A percentile compares a stretch with the other conserved stretches of the same genome.
Evolutionary conservation across 1,139 yeast genomes (phyloP).

Genomic region (Sugiyamaella grinbergsii): DNA sequence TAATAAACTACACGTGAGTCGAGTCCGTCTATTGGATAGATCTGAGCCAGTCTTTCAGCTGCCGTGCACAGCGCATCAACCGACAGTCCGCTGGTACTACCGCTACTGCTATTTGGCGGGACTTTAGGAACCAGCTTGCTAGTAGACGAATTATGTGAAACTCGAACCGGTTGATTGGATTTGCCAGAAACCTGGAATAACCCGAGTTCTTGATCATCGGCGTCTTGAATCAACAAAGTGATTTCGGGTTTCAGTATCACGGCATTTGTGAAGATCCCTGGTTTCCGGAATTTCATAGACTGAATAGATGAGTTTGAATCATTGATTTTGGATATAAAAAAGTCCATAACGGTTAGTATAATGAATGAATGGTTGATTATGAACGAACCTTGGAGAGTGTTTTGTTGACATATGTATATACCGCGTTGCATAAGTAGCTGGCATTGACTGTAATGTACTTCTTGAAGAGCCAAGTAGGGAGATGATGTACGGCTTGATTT

Average conservation of each 20-base stretch:
- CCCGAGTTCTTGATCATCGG: slow-evolving; percentile 55
- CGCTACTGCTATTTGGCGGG: slow-evolving; percentile 25
- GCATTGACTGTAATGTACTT: neutral
- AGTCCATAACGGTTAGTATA: slow-evolving; percentile 26
- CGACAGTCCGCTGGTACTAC: slow-evolving; percentile 35
- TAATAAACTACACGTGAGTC: slow-evolving; percentile 34
- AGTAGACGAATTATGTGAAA: slow-evolving; percentile 11
- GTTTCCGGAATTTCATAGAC: slow-evolving; percentile 50
- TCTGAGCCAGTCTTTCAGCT: slow-evolving; percentile 35
- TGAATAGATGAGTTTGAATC: slow-evolving; percentile 39
- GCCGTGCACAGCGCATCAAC: slow-evolving; percentile 42
- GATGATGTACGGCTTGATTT: no score
- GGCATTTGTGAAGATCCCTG: slow-evolving; percentile 70
- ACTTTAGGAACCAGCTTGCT: neutral
- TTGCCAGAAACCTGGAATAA: slow-evolving; percentile 43
- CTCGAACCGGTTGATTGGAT: slow-evolving; percentile 21
- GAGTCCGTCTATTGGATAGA: slow-evolving; percentile 41
- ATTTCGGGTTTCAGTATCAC: slow-evolving; percentile 57
- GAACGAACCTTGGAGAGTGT: no score
- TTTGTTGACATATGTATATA: neutral
- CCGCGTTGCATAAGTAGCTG: neutral
- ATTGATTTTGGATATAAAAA: slow-evolving; percentile 33
- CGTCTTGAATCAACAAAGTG: slow-evolving; percentile 61
- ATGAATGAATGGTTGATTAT: slow-evolving; percentile 1
- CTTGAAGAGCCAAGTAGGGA: no score